phyloP scores from a whole-genome alignment of 768 basidiomycete genomes.

The Pulveroboletus sp. region DNA sequence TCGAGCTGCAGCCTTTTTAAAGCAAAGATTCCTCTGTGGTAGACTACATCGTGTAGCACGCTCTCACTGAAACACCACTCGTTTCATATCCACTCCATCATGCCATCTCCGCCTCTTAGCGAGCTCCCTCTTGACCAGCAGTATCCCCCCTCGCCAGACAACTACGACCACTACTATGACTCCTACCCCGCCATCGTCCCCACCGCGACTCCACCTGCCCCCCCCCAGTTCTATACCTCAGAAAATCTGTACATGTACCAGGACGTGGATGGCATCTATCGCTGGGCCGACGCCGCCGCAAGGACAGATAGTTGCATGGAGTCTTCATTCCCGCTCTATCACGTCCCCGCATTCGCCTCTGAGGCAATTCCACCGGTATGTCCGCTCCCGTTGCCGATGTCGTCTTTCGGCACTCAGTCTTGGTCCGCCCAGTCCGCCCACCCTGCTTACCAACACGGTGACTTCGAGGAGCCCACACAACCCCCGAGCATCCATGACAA shows the following conservation, averaged over 20 bases:
- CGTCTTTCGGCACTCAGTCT: slow-evolving; percentile 4
- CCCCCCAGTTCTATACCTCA: slow-evolving; percentile 19
- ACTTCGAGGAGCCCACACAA: slow-evolving; percentile 13
- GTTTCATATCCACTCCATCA: slow-evolving; percentile 29
- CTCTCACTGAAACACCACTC: slow-evolving; percentile 1
- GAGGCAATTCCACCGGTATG: slow-evolving; percentile 18
- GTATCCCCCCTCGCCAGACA: slow-evolving; percentile 11
- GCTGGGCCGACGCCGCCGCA: slow-evolving; percentile 24
- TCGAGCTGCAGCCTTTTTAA: slow-evolving; percentile 22
- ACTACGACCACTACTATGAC: slow-evolving; percentile 25
- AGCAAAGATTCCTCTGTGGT: slow-evolving; percentile 9
- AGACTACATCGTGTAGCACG: slow-evolving; percentile 22
- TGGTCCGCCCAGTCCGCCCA: slow-evolving; percentile 13
- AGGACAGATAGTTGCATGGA: slow-evolving; percentile 25
- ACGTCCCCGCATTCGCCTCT: slow-evolving; percentile 14
- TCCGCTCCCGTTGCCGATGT: background rate
- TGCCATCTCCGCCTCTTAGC: slow-evolving; percentile 24
- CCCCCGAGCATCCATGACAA: slow-evolving; percentile 14
- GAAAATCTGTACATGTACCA: slow-evolving; percentile 30
- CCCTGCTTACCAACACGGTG: slow-evolving; percentile 14
- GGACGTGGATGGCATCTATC: slow-evolving; percentile 26
- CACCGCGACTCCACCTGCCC: too few relatives aligned
- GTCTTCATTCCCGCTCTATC: slow-evolving; percentile 16
- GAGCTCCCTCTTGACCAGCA: slow-evolving; percentile 18
- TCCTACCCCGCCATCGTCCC: slow-evolving; percentile 16